Evolutionary conservation across 2,329 filamentous ascomycete genomes (phyloP), one percentile per base, ranked within the genome.

Genomic region (Madurella mycetomatis): DNA sequence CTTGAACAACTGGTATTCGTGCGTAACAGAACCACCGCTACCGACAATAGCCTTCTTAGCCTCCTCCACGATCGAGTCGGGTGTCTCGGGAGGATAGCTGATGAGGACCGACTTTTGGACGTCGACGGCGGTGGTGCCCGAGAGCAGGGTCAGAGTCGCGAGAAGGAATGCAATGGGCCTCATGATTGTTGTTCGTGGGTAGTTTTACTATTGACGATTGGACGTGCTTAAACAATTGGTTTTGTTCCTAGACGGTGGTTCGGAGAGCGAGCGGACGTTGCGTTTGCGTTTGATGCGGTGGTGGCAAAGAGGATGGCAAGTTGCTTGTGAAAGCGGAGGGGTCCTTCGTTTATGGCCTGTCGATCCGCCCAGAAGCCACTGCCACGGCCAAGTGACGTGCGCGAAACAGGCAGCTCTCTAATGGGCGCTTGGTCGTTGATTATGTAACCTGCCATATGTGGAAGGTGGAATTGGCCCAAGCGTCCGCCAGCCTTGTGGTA

Each of bases 1-100:
- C 86, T 83, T 82, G 70, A 86, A 81, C 54, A 85, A 67, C 45
- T 74, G 73, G 70, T 90, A 94, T 65, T 86, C 81, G 73, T 95
- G 90, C 18, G 87, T 94, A 63, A 96, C 90, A 47, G 81, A 72
- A 40, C 89, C 90, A 47, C 88, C 88, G 40, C 84, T 85, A 44
- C 84, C 76, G 49, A 77, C 72, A 64, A 96, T 85, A 2, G 82
- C 81, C 41, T 86, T 72, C 76, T 87, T 94, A 43, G 89, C 90
- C 53, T 87, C 71, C 18, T 84, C 74, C 32, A 96, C 70, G 37
- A 95, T 74, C 37, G 76, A 78, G 59, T 86, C 75, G 17, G 90
- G 86, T 13, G 84, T 87, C 46, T 82, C 78, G 49, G 84, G 75
- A 19, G 87, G 83, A 67, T 90, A 96, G 66, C 81, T 89, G 65